phyloP scores from a whole-genome alignment of 2,329 filamentous ascomycete species.

The Colletotrichum sp. region DNA sequence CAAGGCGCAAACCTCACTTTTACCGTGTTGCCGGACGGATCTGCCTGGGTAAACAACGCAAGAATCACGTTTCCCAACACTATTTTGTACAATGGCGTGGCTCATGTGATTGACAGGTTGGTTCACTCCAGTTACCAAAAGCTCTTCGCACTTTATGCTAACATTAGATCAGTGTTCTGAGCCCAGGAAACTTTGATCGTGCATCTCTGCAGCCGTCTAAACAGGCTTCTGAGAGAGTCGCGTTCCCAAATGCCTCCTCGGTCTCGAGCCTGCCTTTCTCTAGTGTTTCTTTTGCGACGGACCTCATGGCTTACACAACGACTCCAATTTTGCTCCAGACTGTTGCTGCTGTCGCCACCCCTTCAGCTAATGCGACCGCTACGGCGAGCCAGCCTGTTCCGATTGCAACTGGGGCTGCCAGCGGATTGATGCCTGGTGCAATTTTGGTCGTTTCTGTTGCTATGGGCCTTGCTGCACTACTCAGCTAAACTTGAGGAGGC shows the following conservation, averaged over 20 bases:
- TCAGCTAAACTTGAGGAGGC: not conserved
- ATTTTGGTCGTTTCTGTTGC: not conserved
- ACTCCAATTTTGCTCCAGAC: slow-evolving; percentile 32
- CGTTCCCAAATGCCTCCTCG: slow-evolving; percentile 28
- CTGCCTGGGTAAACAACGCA: slow-evolving; percentile 34
- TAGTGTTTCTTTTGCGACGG: slow-evolving; percentile 24
- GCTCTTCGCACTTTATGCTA: not conserved
- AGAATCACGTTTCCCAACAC: slow-evolving; percentile 34
- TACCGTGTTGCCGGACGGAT: slow-evolving; percentile 33
- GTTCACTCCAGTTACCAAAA: not conserved
- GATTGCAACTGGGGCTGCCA: not conserved
- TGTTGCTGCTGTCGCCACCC: slow-evolving; percentile 26
- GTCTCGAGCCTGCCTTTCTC: slow-evolving; percentile 32
- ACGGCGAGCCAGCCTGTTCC: not conserved
- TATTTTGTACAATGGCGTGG: slow-evolving; percentile 36
- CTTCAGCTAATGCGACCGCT: not conserved
- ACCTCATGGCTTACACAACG: slow-evolving; percentile 27
- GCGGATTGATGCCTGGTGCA: not conserved
- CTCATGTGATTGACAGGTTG: slow-evolving; percentile 35
- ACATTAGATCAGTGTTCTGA: slow-evolving; percentile 25
- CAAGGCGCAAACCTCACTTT: slow-evolving; percentile 29
- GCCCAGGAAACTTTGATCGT: slow-evolving; percentile 30
- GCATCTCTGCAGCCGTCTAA: slow-evolving; percentile 26
- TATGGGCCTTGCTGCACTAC: not conserved
- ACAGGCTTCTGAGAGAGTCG: slow-evolving; percentile 27